Evolutionary conservation across 1,284 basidiomycete species (phyloP), one percentile per base, ranked within the genome.

Genomic region (Fistulinella cinereoalba): DNA sequence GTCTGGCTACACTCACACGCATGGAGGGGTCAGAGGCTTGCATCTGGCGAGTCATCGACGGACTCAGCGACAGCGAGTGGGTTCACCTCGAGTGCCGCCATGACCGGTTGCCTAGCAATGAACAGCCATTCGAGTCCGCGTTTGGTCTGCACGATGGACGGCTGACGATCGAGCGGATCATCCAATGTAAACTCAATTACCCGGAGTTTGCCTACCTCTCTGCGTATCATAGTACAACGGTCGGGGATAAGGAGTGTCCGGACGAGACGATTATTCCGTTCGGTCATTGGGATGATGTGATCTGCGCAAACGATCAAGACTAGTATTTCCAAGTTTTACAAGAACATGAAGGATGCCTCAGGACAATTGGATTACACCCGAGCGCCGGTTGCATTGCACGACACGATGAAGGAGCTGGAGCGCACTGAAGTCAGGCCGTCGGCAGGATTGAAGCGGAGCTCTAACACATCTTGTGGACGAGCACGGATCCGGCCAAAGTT

Each of bases 191-290:
- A 8, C 40, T 58, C 6, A 47, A 55, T 13, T 41, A 57, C 22
- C 60, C 66, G 6, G 55, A 64, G 19, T 60, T 70, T 15, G 67
- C 65, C 0, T 66, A 69, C 37, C 48, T 70, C 12, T 62, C 64
- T 12, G 64, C 65, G 1, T 69, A 63, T 38, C 55, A 69, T 27
- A n/a, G n/a, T n/a, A 65, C 54, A 23, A 61, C 55, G 12, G 46
- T 48, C 10, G 51, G 50, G 3, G 42, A 55, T 18, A 18, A 23
- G 12, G 33, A 39, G 4, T 56, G 49, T 9, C 60, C 54, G 2
- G 63, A 69, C 46, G 67, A 71, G 41, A 51, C 44, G 2, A 52
- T 71, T 9, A 2, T 47, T 42, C 23, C 40, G 40, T n/a, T 49
- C 48, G 2, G 48, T 42, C 15, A 24, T 47, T 8, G 48, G 48